Conservation (phyloP, 176 grass and related monocot genomes). For the Hsuehochloa calcarea region DNA sequence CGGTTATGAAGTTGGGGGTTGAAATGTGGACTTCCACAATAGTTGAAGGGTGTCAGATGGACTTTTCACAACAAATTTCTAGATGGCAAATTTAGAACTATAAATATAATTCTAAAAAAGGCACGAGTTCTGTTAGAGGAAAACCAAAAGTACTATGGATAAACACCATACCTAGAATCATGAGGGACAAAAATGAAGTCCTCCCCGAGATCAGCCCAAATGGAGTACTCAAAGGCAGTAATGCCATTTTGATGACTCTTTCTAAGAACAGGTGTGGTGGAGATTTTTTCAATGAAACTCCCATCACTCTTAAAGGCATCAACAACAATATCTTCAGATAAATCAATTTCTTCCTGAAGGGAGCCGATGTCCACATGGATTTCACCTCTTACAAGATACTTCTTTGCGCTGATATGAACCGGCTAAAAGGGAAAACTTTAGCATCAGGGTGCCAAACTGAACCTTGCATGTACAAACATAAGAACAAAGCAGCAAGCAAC, state of each 20-base stretch:
- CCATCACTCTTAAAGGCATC: constrained; percentile 64
- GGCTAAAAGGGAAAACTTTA: constrained; percentile 48
- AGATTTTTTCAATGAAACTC: constrained; percentile 49
- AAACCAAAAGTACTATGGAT: background rate
- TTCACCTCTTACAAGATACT: constrained; percentile 90
- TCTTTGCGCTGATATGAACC: constrained; percentile 76
- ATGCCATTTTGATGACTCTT: constrained; percentile 44
- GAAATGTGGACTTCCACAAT: no score
- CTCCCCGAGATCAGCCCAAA: constrained; percentile 82
- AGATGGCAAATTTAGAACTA: background rate
- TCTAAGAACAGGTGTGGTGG: constrained; percentile 50
- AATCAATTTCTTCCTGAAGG: constrained; percentile 48
- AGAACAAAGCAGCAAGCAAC: constrained; percentile 18
- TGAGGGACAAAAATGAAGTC: constrained; percentile 70
- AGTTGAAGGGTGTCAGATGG: no score
- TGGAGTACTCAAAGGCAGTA: constrained; percentile 74
- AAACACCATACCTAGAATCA: constrained; percentile 70
- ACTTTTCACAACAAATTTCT: background rate
- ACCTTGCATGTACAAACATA: constrained; percentile 4
- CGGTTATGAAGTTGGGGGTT: no score
- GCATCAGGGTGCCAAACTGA: constrained; percentile 30
- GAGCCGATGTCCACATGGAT: constrained; percentile 63
- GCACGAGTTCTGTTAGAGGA: background rate
- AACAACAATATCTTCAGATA: constrained; percentile 67
- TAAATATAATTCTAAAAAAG: background rate